Evolutionary conservation across 2,329 filamentous ascomycete species (phyloP), one percentile per base, ranked within the genome.

Genomic region (Coleophoma eucalyptorum): DNA sequence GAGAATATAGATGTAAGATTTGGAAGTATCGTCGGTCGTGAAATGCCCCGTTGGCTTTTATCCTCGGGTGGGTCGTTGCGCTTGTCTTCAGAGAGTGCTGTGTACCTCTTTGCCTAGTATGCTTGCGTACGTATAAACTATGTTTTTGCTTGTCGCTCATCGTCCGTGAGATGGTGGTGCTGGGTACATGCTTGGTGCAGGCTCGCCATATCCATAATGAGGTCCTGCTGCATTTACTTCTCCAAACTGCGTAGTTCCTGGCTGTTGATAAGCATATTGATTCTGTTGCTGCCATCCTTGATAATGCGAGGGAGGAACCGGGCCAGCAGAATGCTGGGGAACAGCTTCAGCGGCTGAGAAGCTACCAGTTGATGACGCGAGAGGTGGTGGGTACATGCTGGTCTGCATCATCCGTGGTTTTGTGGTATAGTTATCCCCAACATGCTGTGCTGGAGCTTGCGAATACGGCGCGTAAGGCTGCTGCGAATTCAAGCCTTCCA

Each of bases 401-500:
- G 59, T 50, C 19, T 57, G 57, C n/a, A 59, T 51, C 4, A 53
- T 37, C 26, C 60, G 55, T 11, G 59, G 54, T 50, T 62, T 64
- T 13, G 57, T 55, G 1, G 58, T 55, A 40, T 61, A 62, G 37
- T 61, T 55, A 16, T 62, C 58, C 37, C 53, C 42, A 26, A 51
- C 40, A 20, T 55, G 46, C 7, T 53, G 57, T n/a, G 54, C 32
- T 6, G 54, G 52, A 12, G 58, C 50, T 32, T 60, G 52, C 11
- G 55, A 41, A 49, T 62, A 65, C 42, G 58, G 51, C 1, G 55
- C 15, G 46, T 62, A 60, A 15, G 61, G 62, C 13, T 61, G 57
- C 15, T 59, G 58, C n/a, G 41, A 58, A 12, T 61, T 60, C 21
- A 66, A 44, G 16, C 59, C 58, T 51, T 66, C 62, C 16, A 66